These are phyloP conservation scores for Chenopodium suecicum DNA, from an alignment of 148 eudicot genomes.

Conservation along the genomic window DNA sequence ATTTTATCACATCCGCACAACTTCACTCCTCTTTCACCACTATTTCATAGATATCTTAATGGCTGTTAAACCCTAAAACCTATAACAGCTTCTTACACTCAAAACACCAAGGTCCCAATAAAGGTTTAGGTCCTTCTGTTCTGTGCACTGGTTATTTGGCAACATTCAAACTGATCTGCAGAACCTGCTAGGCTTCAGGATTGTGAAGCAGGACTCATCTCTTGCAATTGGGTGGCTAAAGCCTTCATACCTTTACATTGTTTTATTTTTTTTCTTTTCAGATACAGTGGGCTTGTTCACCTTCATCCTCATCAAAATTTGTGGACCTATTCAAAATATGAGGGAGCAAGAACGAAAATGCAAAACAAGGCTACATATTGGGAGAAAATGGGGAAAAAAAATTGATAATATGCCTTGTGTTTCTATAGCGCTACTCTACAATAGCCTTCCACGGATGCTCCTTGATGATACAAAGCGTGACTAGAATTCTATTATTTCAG, in stretches of 20 bases:
- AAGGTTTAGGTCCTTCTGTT: neutral
- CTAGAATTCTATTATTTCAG: neutral
- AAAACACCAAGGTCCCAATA: neutral
- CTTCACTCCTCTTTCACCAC: neutral
- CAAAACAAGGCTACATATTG: neutral
- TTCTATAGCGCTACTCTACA: neutral
- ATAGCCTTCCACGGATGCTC: neutral
- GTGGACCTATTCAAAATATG: no score
- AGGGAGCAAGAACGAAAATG: no score
- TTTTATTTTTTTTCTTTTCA: no score
- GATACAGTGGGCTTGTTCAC: no score
- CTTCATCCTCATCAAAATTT: no score
- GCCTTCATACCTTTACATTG: no score
- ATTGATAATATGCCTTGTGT: neutral
- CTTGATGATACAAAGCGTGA: neutral
- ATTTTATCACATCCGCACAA: neutral
- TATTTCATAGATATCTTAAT: neutral
- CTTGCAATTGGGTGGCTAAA: no score
- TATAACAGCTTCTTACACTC: neutral
- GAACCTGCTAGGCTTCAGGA: neutral
- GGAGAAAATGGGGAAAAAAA: neutral
- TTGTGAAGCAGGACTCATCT: no score
- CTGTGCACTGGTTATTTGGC: neutral
- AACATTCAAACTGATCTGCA: neutral
- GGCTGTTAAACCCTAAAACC: neutral